These are phyloP conservation scores for Alternaria atra DNA, from an alignment of 2,329 filamentous ascomycete genomes.

Conservation along the genomic window DNA sequence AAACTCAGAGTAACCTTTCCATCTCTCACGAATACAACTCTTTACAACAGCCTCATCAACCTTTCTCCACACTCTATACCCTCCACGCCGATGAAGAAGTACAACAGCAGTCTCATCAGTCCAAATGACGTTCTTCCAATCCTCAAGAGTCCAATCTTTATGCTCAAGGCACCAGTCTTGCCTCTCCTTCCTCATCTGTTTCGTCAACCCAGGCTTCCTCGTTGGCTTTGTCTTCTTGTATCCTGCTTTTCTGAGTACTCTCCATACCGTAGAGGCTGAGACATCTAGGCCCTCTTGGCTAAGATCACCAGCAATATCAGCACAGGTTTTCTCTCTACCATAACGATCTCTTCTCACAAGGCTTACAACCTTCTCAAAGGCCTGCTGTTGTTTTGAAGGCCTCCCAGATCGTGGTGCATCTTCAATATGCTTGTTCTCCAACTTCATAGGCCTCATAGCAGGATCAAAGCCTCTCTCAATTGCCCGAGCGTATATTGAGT, in stretches of 20 bases:
- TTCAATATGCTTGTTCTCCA: no score
- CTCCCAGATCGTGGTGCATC: no score
- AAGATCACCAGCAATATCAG: slow-evolving; percentile 21
- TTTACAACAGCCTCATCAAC: slow-evolving; percentile 13
- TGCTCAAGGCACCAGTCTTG: slow-evolving; percentile 2
- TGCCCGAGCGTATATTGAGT: no score
- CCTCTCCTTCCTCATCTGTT: background rate
- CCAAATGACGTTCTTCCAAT: slow-evolving; percentile 26
- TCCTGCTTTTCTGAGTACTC: slow-evolving; percentile 3
- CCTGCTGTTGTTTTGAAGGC: no score
- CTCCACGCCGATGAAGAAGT: slow-evolving; percentile 4
- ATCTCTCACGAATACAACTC: slow-evolving; percentile 16
- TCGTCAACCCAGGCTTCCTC: slow-evolving; percentile 20
- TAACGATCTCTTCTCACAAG: no score
- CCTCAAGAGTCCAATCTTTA: slow-evolving; percentile 16
- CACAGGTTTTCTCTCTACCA: slow-evolving; percentile 20
- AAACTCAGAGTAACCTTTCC: slow-evolving; percentile 19
- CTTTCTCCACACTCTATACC: slow-evolving; percentile 16
- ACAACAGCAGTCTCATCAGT: slow-evolving; percentile 15
- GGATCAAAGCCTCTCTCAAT: no score
- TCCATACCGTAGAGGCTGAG: background rate
- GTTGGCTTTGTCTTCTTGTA: slow-evolving; percentile 15
- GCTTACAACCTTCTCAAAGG: no score
- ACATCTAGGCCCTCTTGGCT: slow-evolving; percentile 5
- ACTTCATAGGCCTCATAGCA: no score